Conservation (phyloP, 306 rosid genomes). For the Vachellia pachyceras region DNA sequence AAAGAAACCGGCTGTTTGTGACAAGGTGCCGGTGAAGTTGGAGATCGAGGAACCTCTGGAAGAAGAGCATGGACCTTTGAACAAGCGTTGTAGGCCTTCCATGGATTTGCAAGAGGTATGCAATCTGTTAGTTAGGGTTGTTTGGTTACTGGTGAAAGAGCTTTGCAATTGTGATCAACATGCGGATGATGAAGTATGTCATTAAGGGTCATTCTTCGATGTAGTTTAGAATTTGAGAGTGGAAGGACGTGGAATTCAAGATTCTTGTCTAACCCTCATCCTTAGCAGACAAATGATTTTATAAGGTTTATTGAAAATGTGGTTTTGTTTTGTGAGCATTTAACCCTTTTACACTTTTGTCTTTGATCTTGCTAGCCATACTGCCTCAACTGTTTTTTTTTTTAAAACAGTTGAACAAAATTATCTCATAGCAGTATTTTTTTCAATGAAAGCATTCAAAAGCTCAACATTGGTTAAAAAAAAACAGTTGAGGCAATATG, state of each 20-base stretch:
- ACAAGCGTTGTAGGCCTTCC: slow-evolving; percentile 63
- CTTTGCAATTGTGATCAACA: background rate
- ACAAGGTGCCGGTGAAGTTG: slow-evolving; percentile 60
- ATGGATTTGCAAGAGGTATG: slow-evolving; percentile 53
- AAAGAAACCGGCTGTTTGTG: slow-evolving; percentile 43
- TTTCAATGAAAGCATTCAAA: background rate
- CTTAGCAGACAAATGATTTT: background rate
- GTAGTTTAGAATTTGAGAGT: background rate
- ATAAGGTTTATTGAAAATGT: background rate
- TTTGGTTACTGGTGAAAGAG: slow-evolving; percentile 1
- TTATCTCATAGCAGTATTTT: background rate
- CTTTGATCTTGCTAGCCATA: slow-evolving; percentile 18
- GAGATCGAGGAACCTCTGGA: slow-evolving; percentile 76
- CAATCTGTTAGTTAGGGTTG: background rate
- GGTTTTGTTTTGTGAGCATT: background rate
- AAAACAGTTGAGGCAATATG: too few species aligned
- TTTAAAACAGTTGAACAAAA: background rate
- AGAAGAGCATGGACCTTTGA: slow-evolving; percentile 63
- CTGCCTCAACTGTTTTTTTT: background rate
- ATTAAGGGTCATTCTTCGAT: background rate
- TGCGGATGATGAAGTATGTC: background rate
- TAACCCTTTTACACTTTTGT: background rate
- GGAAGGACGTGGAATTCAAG: background rate
- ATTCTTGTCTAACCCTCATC: background rate
- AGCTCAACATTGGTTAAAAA: too few species aligned